Base-by-base conservation (phyloP, 2,329 filamentous ascomycete species). In the Penicillium sp. region DNA sequence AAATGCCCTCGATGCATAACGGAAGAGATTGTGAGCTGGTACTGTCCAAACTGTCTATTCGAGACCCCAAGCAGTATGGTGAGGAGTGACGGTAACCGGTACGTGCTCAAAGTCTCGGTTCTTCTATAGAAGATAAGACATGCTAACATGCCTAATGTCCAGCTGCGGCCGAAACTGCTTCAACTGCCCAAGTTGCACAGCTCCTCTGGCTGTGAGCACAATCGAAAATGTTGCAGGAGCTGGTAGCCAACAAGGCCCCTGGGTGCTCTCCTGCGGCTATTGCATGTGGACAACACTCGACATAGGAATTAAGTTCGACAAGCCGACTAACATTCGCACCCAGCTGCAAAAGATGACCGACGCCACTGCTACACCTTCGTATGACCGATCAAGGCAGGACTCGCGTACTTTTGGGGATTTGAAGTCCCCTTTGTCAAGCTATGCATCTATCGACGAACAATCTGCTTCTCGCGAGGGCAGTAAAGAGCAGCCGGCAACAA, bases 121-220 rank as follows among this genome's bases (percentile, higher is more conserved):
- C 26, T 42, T 42, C 15, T 15, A 10, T 38, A 48, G 33, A n/a
- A 31, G 10, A 31, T 9, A 6, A 34, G 42, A 31, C 2, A 21
- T 3, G 18, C 51, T 56, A 49, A 63, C 41, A n/a, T n/a, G 7
- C 18, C n/a, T 26, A n/a, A 21, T 45, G 50, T 47, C 26, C 56
- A 93, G 91, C 68, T 96, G 94, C 70, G 93, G 90, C 16, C 83
- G 94, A 60, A 96, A 92, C 69, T 99, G 94, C 74, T 97, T 94
- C 77, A 90, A 95, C 69, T 99, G 94, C 64, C 94, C 94, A 0
- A 79, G 92, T 58, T 99, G 94, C 71, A 85, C 89, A 26, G 85
- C 90, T 0, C 88, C 90, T 12, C 81, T 97, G 38, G 81, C 85
- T 18, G 85, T 94, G 47, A 88, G 85, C 48, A 85, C 85, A 18